Conservation (phyloP, 257 asterid species). For the Fraxinus pennsylvanica region DNA sequence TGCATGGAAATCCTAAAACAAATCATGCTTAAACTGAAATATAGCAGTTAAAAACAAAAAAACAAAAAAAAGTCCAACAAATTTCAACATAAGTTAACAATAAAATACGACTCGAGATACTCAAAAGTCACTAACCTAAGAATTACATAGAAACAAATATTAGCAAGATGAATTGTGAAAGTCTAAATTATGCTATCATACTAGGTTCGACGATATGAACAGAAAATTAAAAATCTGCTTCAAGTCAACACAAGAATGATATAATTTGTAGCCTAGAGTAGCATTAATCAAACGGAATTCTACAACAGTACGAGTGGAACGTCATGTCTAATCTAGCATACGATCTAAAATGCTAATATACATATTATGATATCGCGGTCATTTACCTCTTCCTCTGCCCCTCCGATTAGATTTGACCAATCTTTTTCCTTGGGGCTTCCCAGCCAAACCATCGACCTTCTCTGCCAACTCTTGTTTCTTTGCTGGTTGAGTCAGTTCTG, state of each 20-base stretch:
- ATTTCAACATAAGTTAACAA: neutral
- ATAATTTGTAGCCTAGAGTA: slow-evolving; percentile 4
- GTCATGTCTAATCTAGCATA: slow-evolving; percentile 19
- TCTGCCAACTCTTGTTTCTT: slow-evolving; percentile 16
- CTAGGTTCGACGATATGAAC: neutral
- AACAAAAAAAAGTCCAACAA: neutral
- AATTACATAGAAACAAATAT: neutral
- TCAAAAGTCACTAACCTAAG: neutral
- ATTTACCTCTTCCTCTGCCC: slow-evolving; percentile 51
- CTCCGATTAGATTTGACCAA: slow-evolving; percentile 32
- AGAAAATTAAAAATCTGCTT: neutral
- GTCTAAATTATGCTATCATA: neutral
- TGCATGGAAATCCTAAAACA: too few relatives aligned
- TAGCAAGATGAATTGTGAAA: neutral
- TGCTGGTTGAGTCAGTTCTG: slow-evolving; percentile 33
- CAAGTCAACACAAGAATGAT: neutral
- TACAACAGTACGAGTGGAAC: slow-evolving; percentile 31
- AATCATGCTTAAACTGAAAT: too few relatives aligned
- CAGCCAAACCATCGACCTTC: slow-evolving; percentile 13
- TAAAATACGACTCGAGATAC: too few relatives aligned
- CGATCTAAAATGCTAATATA: slow-evolving; percentile 25
- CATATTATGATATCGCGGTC: slow-evolving; percentile 13
- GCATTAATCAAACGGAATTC: slow-evolving; percentile 15
- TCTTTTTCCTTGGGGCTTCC: slow-evolving; percentile 45
- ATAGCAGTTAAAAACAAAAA: too few relatives aligned